phyloP scores from a whole-genome alignment of 345 rosid species.

The Aethionema arabicum region DNA sequence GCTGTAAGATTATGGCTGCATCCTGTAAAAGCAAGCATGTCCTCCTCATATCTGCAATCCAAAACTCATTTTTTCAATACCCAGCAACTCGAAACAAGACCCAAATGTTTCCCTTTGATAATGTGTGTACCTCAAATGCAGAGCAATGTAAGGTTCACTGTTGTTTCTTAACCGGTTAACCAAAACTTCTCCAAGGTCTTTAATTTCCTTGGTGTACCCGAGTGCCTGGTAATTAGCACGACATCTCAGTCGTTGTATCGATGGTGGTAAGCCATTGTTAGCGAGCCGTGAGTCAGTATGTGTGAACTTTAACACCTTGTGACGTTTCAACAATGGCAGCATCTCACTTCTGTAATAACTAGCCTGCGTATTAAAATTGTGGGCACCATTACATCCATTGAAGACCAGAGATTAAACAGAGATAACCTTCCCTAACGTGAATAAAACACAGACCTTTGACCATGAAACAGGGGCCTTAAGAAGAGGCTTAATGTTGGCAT shows the following conservation, averaged over 20 bases:
- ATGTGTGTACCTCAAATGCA: constrained; percentile 67
- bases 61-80: constrained; percentile 18
- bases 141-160: constrained; percentile 73
- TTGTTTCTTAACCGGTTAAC: constrained; percentile 68
- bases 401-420: constrained; percentile 16
- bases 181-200: constrained; percentile 64
- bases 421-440: constrained; percentile 9
- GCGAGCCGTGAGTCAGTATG: constrained; percentile 90
- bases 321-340: constrained; percentile 60
- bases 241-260: constrained; percentile 80
- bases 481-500: constrained; percentile 55
- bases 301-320: constrained; percentile 83
- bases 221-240: constrained; percentile 95
- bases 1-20: constrained; percentile 87
- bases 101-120: background rate
- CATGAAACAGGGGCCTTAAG: constrained; percentile 95
- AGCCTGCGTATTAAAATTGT: constrained; percentile 61
- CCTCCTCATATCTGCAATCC: constrained; percentile 88
- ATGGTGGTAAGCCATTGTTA: constrained; percentile 77
- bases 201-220: constrained; percentile 58
- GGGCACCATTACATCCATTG: constrained; percentile 11
- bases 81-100: background rate
- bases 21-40: constrained; percentile 98
- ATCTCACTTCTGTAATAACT: constrained; percentile 85
- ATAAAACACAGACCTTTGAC: constrained; percentile 69